Conservation (phyloP, 164 flowering plant species). For the Berberis vulgaris region DNA sequence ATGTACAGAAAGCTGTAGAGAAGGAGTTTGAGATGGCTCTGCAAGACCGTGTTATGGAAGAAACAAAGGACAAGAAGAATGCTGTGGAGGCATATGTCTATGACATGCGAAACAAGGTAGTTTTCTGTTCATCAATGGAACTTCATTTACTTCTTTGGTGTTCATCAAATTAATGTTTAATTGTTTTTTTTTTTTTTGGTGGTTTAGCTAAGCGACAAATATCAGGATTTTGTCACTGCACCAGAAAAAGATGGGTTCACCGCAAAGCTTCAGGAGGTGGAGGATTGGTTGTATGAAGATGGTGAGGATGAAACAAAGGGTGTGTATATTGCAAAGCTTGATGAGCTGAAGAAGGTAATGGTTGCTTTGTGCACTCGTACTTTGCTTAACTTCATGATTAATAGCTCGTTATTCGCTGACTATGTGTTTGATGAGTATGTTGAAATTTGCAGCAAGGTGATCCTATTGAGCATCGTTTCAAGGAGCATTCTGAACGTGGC, state of each 20-base stretch:
- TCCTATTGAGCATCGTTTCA: constrained; percentile 81
- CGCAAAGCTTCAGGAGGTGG: constrained; percentile 71
- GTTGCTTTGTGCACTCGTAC: not conserved
- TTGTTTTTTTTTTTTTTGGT: not conserved
- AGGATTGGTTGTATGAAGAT: constrained; percentile 96
- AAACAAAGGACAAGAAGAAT: constrained; percentile 40
- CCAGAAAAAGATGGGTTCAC: constrained; percentile 54
- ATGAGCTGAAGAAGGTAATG: constrained; percentile 82
- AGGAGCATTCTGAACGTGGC: constrained; percentile 67
- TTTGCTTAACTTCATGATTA: too few species aligned
- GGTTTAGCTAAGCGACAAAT: constrained; percentile 74
- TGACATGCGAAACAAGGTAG: constrained; percentile 92
- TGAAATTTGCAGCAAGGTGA: constrained; percentile 69
- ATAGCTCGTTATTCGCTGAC: not conserved
- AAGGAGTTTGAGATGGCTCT: constrained; percentile 76
- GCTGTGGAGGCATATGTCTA: constrained; percentile 97
- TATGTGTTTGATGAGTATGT: too few species aligned
- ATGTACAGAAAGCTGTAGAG: constrained; percentile 79
- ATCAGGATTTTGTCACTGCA: constrained; percentile 61
- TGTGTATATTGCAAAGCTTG: constrained; percentile 91
- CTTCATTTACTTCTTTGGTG: not conserved
- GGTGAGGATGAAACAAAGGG: constrained; percentile 99
- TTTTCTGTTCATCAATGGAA: not conserved
- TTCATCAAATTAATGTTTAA: not conserved
- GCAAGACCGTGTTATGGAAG: constrained; percentile 2